Conservation (phyloP, 805 yeast species). For the Saccharomyces kudriavzevii region DNA sequence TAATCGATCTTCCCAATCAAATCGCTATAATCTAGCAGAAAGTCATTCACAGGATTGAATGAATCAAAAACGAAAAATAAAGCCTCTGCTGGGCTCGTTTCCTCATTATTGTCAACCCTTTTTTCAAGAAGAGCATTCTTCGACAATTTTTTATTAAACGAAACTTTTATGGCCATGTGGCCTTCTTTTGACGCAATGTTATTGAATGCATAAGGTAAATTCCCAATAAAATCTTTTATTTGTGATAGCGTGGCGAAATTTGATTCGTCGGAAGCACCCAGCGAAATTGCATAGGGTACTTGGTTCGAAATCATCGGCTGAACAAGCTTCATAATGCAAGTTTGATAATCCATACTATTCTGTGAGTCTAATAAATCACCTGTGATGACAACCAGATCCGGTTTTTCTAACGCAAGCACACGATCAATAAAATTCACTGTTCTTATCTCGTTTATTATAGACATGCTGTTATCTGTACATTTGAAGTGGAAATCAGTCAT, state of each 20-base stretch:
- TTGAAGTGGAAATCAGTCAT: constrained; percentile 58
- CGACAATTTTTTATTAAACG: neutral
- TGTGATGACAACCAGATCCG: constrained; percentile 55
- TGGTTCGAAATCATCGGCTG: constrained; percentile 43
- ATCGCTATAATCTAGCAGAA: neutral
- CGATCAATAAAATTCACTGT: constrained; percentile 44
- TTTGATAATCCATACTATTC: constrained; percentile 50
- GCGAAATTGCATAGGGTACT: constrained; percentile 52
- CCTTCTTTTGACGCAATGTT: constrained; percentile 23
- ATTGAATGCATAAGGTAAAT: constrained; percentile 44
- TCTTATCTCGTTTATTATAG: constrained; percentile 30
- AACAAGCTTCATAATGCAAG: constrained; percentile 51
- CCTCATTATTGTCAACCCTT: neutral
- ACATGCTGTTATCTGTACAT: constrained; percentile 46
- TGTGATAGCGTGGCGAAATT: constrained; percentile 38
- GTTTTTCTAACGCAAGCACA: constrained; percentile 47
- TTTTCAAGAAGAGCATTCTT: neutral
- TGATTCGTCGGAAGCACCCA: constrained; percentile 58
- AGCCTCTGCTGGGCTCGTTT: constrained; percentile 1
- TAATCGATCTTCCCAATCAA: constrained; percentile 11
- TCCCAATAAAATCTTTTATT: constrained; percentile 36
- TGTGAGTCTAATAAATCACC: constrained; percentile 60
- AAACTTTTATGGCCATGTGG: constrained; percentile 3
- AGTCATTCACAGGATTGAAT: constrained; percentile 2
- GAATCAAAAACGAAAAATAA: constrained; percentile 12